Evolutionary conservation across 2,329 filamentous ascomycete genomes (phyloP).

Genomic region (Cordyceps farinosa): DNA sequence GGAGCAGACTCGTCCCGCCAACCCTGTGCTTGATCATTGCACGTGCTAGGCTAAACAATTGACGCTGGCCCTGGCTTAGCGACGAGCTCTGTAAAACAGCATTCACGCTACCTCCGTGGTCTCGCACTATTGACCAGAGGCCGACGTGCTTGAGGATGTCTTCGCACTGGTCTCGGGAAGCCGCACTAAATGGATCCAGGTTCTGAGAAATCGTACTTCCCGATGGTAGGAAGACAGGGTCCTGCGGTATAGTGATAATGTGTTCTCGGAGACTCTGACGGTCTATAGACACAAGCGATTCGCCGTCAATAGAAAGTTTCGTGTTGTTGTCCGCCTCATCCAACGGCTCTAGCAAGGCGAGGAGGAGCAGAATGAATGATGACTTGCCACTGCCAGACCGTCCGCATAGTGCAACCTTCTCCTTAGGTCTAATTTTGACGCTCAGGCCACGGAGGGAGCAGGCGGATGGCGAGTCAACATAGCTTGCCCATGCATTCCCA

Average conservation of each 20-base stretch:
- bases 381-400: constrained; percentile 35
- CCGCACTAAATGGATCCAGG: constrained; percentile 32
- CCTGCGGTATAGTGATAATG: constrained; percentile 46
- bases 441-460: background rate
- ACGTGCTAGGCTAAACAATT: constrained; percentile 57
- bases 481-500: constrained; percentile 20
- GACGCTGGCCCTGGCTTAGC: constrained; percentile 53
- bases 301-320: constrained; percentile 33
- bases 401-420: constrained; percentile 26
- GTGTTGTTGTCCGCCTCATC: background rate
- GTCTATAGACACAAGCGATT: constrained; percentile 34
- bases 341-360: constrained; percentile 33
- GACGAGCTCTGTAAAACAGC: constrained; percentile 39
- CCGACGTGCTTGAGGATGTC: constrained; percentile 29
- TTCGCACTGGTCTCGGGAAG: constrained; percentile 27
- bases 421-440: background rate
- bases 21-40: constrained; percentile 45
- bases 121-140: constrained; percentile 27
- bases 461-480: background rate
- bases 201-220: constrained; percentile 35
- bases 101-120: constrained; percentile 25
- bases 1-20: constrained; percentile 27
- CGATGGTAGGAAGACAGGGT: constrained; percentile 43
- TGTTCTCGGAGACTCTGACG: constrained; percentile 37
- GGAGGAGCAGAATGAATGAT: constrained; percentile 31